Percentiles rank a stretch among this genome's conserved stretches.
These are phyloP conservation scores for Trametes cubensis DNA, from an alignment of 768 basidiomycete genomes.

Conservation along the genomic window DNA sequence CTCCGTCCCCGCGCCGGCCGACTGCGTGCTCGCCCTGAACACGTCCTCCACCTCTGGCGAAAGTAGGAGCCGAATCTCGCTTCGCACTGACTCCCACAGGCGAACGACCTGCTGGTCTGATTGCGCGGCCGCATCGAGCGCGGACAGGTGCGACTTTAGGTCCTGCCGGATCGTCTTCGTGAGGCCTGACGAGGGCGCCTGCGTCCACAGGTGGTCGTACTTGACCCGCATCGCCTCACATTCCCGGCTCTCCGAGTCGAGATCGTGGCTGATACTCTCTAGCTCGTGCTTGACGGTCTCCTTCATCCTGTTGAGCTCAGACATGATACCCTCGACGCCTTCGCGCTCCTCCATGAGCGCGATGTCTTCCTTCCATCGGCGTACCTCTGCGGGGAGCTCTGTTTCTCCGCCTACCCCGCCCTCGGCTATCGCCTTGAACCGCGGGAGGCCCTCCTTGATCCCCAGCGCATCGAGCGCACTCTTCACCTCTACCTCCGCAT, in stretches of 20 bases:
- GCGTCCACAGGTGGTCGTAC: slow-evolving; percentile 86
- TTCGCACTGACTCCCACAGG: slow-evolving; percentile 71
- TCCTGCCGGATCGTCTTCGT: slow-evolving; percentile 76
- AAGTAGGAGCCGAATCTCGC: slow-evolving; percentile 65
- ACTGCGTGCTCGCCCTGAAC: slow-evolving; percentile 55
- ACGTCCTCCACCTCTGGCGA: slow-evolving; percentile 64
- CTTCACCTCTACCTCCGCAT: slow-evolving; percentile 76
- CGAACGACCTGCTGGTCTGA: slow-evolving; percentile 77
- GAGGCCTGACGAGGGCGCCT: slow-evolving; percentile 75
- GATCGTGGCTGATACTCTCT: slow-evolving; percentile 59
- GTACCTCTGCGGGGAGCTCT: slow-evolving; percentile 71
- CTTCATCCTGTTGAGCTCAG: slow-evolving; percentile 61
- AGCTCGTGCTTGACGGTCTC: slow-evolving; percentile 60
- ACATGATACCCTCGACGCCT: slow-evolving; percentile 63
- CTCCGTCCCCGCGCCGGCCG: slow-evolving; percentile 39
- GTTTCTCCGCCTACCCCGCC: slow-evolving; percentile 63
- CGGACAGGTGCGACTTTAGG: slow-evolving; percentile 70
- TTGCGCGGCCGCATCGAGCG: slow-evolving; percentile 73
- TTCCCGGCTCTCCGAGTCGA: slow-evolving; percentile 83
- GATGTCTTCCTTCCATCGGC: slow-evolving; percentile 77
- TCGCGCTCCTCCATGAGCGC: slow-evolving; percentile 67
- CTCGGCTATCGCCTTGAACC: slow-evolving; percentile 73
- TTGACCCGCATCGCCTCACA: slow-evolving; percentile 89
- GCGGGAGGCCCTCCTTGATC: slow-evolving; percentile 66
- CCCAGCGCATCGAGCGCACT: slow-evolving; percentile 83